A percentile compares a stretch with the other conserved stretches of the same genome.
phyloP scores from a whole-genome alignment of 2,329 filamentous ascomycete genomes.

The Xylariaceae sp. region DNA sequence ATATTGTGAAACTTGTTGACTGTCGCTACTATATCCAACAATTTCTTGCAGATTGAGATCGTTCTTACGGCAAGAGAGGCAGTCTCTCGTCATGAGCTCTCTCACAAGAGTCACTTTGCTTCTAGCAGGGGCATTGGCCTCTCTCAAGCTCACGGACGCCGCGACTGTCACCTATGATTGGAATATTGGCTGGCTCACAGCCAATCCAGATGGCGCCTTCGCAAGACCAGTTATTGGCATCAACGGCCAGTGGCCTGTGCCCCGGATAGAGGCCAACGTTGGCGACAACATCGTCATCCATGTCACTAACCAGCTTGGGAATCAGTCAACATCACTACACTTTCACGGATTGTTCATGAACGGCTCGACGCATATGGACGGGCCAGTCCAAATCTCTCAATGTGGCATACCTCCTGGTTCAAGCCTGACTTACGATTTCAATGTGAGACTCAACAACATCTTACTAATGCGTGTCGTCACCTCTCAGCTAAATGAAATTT shows the following conservation, averaged over 20 bases:
- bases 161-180: conserved; percentile 59
- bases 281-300: conserved; percentile 61
- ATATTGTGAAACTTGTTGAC: no score
- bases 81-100: conserved; percentile 16
- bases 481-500: conserved; percentile 5
- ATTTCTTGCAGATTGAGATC: no score
- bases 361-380: conserved; percentile 67
- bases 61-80: no score
- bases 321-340: conserved; percentile 60
- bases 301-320: conserved; percentile 55
- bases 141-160: conserved; percentile 31
- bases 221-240: conserved; percentile 69
- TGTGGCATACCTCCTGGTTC: conserved; percentile 61
- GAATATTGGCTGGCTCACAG: conserved; percentile 66
- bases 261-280: conserved; percentile 57
- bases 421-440: conserved; percentile 68
- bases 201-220: conserved; percentile 66
- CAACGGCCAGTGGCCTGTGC: conserved; percentile 73
- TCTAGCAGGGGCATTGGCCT: conserved; percentile 15
- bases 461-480: not conserved
- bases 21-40: no score
- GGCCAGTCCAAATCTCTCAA: conserved; percentile 62
- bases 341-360: conserved; percentile 72
- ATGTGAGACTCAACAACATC: conserved; percentile 37
- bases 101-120: conserved; percentile 10